Evolutionary conservation across 768 basidiomycete species (phyloP), one percentile per base, ranked within the genome.

Genomic region (Exidia glandulosa): DNA sequence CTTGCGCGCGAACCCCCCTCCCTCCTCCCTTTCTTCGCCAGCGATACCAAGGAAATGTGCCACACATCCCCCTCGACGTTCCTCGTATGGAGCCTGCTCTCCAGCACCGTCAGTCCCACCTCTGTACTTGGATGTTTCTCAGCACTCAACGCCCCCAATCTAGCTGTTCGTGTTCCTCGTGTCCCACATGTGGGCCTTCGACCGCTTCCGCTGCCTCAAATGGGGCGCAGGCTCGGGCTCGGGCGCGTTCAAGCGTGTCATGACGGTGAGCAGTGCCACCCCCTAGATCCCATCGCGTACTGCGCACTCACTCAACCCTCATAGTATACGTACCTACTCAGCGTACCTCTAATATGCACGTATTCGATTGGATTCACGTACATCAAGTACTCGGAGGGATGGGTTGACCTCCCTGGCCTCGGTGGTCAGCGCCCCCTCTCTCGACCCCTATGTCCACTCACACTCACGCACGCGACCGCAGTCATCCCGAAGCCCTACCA

Each of bases 161-260:
- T 62, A 89, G 87, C 72, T 87, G 5, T 80, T 77, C 1, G 65
- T 65, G 2, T 90, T 90, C 67, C 75, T 90, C 5, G 16, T 90
- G 2, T 85, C 80, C 67, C 88, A 90, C 66, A 71, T 90, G 57
- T 90, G 86, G 84, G 84, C 84, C 4, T 91, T 87, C 67, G 89
- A 91, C 68, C 77, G 79, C 60, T 91, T 91, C 75, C 80, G 77
- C 65, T 90, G 87, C 68, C 68, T 90, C 61, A 88, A 87, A 68
- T 89, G 87, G 86, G 81, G 84, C 65, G 80, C 78, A 31, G 86
- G 84, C 1, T 77, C 79, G 2, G 71, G 81, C 61, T 79, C 83
- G 16, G 87, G 87, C n/a, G 79, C 86, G 2, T 91, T 91, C 74
- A 91, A 89, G 70, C 82, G 90, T 30, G 67, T 91, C 68, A 91